phyloP scores from a whole-genome alignment of 1,284 basidiomycete species.

The Ceratorhiza oryzae-sativae region DNA sequence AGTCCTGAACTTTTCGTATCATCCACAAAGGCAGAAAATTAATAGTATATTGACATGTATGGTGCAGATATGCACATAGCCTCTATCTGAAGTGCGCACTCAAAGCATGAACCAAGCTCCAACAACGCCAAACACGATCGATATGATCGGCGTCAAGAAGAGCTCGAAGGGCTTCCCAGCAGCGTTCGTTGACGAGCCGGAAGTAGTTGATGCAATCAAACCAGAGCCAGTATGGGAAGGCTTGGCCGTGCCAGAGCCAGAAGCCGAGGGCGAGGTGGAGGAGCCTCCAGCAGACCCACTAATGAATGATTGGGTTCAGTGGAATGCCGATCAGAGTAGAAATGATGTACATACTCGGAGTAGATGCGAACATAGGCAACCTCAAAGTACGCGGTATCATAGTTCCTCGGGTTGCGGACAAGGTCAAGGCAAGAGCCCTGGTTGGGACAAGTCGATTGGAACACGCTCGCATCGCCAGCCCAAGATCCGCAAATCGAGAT shows the following conservation, averaged over 20 bases:
- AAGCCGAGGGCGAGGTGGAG: neutral
- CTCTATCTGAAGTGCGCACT: neutral
- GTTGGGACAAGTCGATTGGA: constrained; percentile 32
- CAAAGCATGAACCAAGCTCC: neutral
- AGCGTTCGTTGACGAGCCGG: neutral
- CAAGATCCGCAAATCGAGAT: constrained; percentile 33
- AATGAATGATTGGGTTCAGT: too few species aligned
- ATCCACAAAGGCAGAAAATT: too few species aligned
- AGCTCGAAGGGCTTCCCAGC: neutral
- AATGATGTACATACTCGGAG: constrained; percentile 11
- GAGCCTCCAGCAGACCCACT: neutral
- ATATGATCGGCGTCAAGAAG: neutral
- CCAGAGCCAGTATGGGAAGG: neutral
- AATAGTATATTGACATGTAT: too few species aligned
- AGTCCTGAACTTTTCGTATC: too few species aligned
- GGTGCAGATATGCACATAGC: too few species aligned
- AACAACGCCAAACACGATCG: neutral
- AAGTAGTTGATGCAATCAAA: neutral
- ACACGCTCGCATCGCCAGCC: constrained; percentile 13
- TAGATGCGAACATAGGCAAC: constrained; percentile 37
- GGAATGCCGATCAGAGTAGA: too few species aligned
- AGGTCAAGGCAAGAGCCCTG: constrained; percentile 27
- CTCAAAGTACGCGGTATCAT: constrained; percentile 37
- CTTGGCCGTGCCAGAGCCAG: neutral
- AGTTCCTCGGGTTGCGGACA: constrained; percentile 33